Evolutionary conservation across 2,329 filamentous ascomycete genomes (phyloP).

Genomic region (Apiospora arundinis): DNA sequence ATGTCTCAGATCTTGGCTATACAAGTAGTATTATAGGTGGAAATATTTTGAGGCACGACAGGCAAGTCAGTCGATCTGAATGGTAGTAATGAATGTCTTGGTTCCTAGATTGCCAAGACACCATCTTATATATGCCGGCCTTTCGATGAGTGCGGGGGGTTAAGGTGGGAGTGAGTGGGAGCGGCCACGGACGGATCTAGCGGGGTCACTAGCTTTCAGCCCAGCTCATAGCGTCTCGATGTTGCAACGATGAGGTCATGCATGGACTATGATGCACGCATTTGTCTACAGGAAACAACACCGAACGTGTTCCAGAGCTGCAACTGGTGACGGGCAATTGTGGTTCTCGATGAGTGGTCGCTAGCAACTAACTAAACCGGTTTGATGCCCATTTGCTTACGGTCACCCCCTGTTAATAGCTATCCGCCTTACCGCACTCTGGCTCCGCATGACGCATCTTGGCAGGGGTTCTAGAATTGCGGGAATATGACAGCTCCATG

Average conservation of each 20-base stretch:
- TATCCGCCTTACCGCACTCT: neutral
- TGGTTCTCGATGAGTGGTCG: neutral
- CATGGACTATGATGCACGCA: neutral
- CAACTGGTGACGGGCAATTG: neutral
- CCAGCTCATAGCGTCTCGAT: neutral
- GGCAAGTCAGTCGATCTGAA: neutral
- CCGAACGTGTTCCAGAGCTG: neutral
- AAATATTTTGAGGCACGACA: neutral
- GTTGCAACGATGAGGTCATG: slow-evolving; percentile 16
- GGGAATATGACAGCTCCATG: slow-evolving; percentile 3
- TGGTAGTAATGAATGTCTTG: neutral
- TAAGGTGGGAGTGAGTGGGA: no score
- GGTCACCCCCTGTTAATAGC: neutral
- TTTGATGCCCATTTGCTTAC: neutral
- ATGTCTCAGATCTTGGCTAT: neutral
- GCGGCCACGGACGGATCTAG: neutral
- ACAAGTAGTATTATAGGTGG: neutral
- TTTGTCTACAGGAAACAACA: neutral
- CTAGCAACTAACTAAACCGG: neutral
- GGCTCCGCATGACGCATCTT: slow-evolving; percentile 15
- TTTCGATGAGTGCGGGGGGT: neutral
- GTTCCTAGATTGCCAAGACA: slow-evolving; percentile 19
- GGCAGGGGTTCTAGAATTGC: neutral
- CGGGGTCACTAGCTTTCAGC: slow-evolving; percentile 9
- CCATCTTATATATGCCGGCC: neutral